Percentiles rank a stretch among this genome's conserved stretches.
These are phyloP conservation scores for Cruciata laevipes DNA, from an alignment of 257 asterid species.

Conservation along the genomic window DNA sequence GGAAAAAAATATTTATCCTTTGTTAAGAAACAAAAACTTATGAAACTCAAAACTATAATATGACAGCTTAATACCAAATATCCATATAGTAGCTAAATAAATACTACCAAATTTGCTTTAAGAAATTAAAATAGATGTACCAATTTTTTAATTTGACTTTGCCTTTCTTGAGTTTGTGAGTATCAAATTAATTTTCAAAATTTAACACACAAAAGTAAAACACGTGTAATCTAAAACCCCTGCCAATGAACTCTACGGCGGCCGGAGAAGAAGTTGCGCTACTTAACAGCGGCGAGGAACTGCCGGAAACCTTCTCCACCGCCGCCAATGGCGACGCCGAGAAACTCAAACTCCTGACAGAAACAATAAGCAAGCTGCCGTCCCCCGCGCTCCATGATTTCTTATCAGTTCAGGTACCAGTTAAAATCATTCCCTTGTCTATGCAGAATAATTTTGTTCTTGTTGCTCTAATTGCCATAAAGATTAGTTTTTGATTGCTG, in stretches of 20 bases:
- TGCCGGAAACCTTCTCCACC: slow-evolving; percentile 23
- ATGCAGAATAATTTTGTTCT: background rate
- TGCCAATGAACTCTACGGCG: background rate
- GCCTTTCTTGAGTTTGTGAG: too few relatives aligned
- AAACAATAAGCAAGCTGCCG: slow-evolving; percentile 49
- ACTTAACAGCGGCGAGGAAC: slow-evolving; percentile 16
- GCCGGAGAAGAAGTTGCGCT: slow-evolving; percentile 20
- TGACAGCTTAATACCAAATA: too few relatives aligned
- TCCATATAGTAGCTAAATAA: too few relatives aligned
- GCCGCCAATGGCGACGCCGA: slow-evolving; percentile 11
- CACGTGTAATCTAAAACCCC: too few relatives aligned
- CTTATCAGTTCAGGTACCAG: slow-evolving; percentile 51
- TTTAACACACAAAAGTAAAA: too few relatives aligned
- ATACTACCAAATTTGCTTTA: too few relatives aligned
- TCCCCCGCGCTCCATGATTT: slow-evolving; percentile 45
- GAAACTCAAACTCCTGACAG: slow-evolving; percentile 32
- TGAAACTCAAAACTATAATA: too few relatives aligned
- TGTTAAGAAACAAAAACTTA: too few relatives aligned
- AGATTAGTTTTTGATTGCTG: background rate
- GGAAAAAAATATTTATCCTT: too few relatives aligned
- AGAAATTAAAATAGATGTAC: too few relatives aligned
- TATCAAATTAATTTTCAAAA: too few relatives aligned
- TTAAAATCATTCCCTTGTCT: background rate
- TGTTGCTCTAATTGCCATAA: background rate
- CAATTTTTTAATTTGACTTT: too few relatives aligned